phyloP scores from a whole-genome alignment of 257 asterid genomes.

The Forsythia viridissima region DNA sequence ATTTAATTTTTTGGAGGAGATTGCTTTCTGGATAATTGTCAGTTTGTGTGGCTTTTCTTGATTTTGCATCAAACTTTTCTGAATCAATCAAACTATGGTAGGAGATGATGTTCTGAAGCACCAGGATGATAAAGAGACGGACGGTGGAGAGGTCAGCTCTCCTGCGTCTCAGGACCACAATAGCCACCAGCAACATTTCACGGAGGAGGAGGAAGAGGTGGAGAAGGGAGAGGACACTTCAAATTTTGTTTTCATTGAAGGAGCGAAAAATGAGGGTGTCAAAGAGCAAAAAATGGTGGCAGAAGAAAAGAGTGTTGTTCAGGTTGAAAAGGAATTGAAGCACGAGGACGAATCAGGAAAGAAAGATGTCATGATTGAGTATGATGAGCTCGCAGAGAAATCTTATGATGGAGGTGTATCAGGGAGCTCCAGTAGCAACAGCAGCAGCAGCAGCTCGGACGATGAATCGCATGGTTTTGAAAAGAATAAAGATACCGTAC shows the following conservation, averaged over 20 bases:
- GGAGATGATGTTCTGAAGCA: slow-evolving; percentile 52
- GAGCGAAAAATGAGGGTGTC: slow-evolving; percentile 17
- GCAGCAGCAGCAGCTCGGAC: slow-evolving; percentile 35
- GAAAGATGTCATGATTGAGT: slow-evolving; percentile 27
- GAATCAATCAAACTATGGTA: slow-evolving; percentile 39
- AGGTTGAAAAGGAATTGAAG: slow-evolving; percentile 34
- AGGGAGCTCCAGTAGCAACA: slow-evolving; percentile 30
- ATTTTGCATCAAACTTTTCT: slow-evolving; percentile 27
- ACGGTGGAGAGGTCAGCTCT: slow-evolving; percentile 37
- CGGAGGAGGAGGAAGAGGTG: slow-evolving; percentile 36
- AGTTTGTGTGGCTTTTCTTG: slow-evolving; percentile 14
- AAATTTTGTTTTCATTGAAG: slow-evolving; percentile 8
- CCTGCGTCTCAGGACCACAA: slow-evolving; percentile 39
- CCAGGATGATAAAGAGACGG: slow-evolving; percentile 41
- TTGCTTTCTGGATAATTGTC: slow-evolving; percentile 10
- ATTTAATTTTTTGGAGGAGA: slow-evolving; percentile 3
- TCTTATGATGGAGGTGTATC: slow-evolving; percentile 36
- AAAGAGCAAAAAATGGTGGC: slow-evolving; percentile 4
- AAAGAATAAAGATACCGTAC: slow-evolving; percentile 26
- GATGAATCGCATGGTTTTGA: slow-evolving; percentile 33
- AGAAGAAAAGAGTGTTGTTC: slow-evolving; percentile 22
- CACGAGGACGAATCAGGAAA: slow-evolving; percentile 28
- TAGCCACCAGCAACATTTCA: slow-evolving; percentile 28
- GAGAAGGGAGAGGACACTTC: slow-evolving; percentile 27
- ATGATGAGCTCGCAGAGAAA: slow-evolving; percentile 29